These are phyloP conservation scores for Leccinum broughii DNA, from an alignment of 768 basidiomycete species.

Conservation along the genomic window DNA sequence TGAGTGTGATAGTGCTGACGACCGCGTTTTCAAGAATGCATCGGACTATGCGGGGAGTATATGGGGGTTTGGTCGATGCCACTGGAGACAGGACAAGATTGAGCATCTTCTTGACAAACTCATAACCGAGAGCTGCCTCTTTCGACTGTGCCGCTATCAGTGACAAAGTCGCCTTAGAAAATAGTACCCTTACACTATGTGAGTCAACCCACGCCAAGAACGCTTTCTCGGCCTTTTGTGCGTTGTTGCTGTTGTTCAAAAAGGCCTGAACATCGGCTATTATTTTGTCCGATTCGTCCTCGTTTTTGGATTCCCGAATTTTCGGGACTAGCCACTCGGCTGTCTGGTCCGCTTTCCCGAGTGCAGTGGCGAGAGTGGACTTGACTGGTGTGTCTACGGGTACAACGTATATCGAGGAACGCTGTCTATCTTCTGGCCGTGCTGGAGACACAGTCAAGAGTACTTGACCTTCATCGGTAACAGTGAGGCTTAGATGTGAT, in stretches of 20 bases:
- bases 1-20: slow-evolving; percentile 62
- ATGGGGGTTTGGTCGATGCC: slow-evolving; percentile 37
- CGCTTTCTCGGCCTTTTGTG: slow-evolving; percentile 53
- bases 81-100: slow-evolving; percentile 48
- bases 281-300: slow-evolving; percentile 31
- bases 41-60: slow-evolving; percentile 57
- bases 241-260: slow-evolving; percentile 41
- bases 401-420: slow-evolving; percentile 58
- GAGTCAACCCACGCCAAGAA: slow-evolving; percentile 63
- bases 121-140: slow-evolving; percentile 36
- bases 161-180: neutral
- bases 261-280: slow-evolving; percentile 40
- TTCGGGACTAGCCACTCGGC: slow-evolving; percentile 44
- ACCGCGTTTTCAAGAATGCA: slow-evolving; percentile 57
- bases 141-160: slow-evolving; percentile 18
- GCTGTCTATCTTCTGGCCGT: slow-evolving; percentile 15
- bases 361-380: slow-evolving; percentile 64
- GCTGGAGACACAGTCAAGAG: slow-evolving; percentile 48
- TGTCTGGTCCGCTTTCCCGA: slow-evolving; percentile 51
- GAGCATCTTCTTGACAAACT: slow-evolving; percentile 62
- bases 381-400: slow-evolving; percentile 52
- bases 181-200: slow-evolving; percentile 25
- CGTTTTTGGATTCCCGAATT: slow-evolving; percentile 14
- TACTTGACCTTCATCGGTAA: slow-evolving; percentile 47
- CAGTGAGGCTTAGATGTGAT: slow-evolving; percentile 29